Conservation (phyloP, 2,329 filamentous ascomycete species). For the Delphinella strobiligena region DNA sequence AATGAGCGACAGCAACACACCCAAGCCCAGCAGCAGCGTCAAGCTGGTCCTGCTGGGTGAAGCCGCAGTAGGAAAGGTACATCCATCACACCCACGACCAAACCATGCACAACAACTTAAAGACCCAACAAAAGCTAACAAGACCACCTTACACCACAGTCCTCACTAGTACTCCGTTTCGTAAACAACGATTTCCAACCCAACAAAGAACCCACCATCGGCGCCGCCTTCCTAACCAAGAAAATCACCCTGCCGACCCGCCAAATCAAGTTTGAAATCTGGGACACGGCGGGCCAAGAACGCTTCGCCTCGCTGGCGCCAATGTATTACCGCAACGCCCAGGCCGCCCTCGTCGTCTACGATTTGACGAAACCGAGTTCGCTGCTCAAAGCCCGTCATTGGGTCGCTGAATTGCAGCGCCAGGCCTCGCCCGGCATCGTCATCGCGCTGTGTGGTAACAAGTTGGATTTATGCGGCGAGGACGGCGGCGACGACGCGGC, state of each 20-base stretch:
- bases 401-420: conserved; percentile 93
- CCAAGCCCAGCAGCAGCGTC: conserved; percentile 98
- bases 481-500: conserved; percentile 33
- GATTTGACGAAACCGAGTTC: conserved; percentile 95
- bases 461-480: conserved; percentile 65
- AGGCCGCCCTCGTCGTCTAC: conserved; percentile 95
- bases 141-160: conserved; percentile 43
- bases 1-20: conserved; percentile 36
- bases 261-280: conserved; percentile 64
- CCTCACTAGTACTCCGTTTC: conserved; percentile 92
- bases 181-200: conserved; percentile 99
- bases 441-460: conserved; percentile 94
- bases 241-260: conserved; percentile 93
- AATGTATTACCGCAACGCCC: conserved; percentile 99
- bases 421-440: conserved; percentile 95
- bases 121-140: conserved; percentile 3
- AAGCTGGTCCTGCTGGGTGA: conserved; percentile 97
- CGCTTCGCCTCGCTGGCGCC: conserved; percentile 91
- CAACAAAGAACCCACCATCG: conserved; percentile 98
- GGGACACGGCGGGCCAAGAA: conserved; percentile 97
- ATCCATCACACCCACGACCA: neutral
- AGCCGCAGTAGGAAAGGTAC: conserved; percentile 95
- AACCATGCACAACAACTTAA: conserved; percentile 1
- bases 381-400: conserved; percentile 94
- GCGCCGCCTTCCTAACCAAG: conserved; percentile 95